phyloP scores from a whole-genome alignment of 164 flowering plant species.

The Piper longum region DNA sequence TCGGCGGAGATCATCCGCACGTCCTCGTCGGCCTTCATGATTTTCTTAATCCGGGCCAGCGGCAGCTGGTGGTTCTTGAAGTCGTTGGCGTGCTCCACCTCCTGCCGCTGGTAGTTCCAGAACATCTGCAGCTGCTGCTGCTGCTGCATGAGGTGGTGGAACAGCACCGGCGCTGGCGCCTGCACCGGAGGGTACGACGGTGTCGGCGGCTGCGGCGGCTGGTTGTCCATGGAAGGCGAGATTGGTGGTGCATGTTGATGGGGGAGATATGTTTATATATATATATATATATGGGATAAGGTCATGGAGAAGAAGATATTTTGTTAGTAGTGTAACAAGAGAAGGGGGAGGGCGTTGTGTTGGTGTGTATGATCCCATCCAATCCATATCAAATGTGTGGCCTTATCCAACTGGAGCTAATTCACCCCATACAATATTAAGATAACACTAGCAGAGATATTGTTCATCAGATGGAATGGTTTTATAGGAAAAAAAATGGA shows the following conservation, averaged over 20 bases:
- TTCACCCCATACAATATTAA: no score
- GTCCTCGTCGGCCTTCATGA: constrained; percentile 97
- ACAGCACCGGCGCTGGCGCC: constrained; percentile 5
- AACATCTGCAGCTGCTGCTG: constrained; percentile 87
- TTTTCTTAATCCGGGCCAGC: constrained; percentile 87
- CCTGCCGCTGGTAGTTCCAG: constrained; percentile 76
- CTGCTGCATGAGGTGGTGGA: constrained; percentile 76
- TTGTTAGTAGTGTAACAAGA: no score
- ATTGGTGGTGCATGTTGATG: neutral
- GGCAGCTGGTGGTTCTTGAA: constrained; percentile 95
- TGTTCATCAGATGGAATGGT: no score
- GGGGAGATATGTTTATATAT: neutral
- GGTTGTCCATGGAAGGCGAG: constrained; percentile 9
- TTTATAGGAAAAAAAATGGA: no score
- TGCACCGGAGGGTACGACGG: constrained; percentile 5
- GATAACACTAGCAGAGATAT: no score
- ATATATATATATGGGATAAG: neutral
- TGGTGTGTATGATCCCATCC: no score
- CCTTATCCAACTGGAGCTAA: no score
- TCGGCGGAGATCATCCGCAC: constrained; percentile 95
- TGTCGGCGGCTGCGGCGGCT: constrained; percentile 13
- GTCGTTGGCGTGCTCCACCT: constrained; percentile 66
- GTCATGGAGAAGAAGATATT: no score
- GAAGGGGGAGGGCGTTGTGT: no score
- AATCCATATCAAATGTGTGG: no score